These are phyloP conservation scores for Phialophora chinensis DNA, from an alignment of 2,329 filamentous ascomycete species.

Conservation along the genomic window DNA sequence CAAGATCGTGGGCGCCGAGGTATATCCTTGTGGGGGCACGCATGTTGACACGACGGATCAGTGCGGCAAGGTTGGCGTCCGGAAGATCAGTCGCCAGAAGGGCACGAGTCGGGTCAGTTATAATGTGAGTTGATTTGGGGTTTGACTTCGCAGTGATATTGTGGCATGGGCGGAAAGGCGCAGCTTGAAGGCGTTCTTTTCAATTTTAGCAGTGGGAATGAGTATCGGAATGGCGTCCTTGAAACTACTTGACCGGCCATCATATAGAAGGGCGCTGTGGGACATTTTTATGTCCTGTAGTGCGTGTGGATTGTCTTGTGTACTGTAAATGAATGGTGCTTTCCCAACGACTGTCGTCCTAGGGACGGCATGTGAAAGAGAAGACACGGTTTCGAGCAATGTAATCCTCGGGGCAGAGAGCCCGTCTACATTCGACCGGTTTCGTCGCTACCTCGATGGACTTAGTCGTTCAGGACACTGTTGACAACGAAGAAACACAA, in stretches of 20 bases:
- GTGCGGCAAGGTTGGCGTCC: slow-evolving; percentile 67
- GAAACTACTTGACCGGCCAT: neutral
- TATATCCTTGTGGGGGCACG: slow-evolving; percentile 77
- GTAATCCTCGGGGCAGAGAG: neutral
- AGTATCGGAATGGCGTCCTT: neutral
- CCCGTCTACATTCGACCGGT: neutral
- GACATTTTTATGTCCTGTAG: neutral
- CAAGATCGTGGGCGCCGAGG: slow-evolving; percentile 70
- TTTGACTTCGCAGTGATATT: neutral
- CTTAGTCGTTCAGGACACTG: neutral
- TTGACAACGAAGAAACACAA: neutral
- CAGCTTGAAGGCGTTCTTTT: neutral
- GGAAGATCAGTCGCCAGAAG: slow-evolving; percentile 70
- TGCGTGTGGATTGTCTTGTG: neutral
- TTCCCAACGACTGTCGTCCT: neutral
- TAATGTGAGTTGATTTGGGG: slow-evolving; percentile 37
- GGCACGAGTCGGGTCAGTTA: slow-evolving; percentile 65
- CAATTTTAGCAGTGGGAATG: neutral
- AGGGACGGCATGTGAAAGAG: neutral
- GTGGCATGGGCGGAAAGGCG: neutral
- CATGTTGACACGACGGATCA: slow-evolving; percentile 68
- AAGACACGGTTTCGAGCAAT: neutral
- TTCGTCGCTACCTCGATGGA: neutral
- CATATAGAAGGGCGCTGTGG: neutral
- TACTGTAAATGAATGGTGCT: neutral